Percentiles rank a stretch among this genome's conserved stretches.
Conservation (phyloP, 2,329 filamentous ascomycete species). For the Ophiostoma tasmaniense region DNA sequence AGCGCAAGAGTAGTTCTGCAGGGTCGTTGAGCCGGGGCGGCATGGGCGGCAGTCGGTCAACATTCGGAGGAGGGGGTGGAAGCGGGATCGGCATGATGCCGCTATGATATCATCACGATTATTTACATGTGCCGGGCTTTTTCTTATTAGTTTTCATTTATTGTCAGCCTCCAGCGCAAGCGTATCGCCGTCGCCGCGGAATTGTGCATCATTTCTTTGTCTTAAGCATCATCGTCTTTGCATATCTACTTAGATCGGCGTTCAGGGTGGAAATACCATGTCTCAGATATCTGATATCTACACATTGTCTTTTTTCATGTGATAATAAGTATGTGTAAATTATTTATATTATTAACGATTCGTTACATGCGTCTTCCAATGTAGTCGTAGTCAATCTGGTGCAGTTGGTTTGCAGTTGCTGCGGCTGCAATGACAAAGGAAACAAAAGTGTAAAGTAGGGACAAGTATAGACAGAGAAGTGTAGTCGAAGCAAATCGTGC, state of each 20-base stretch:
- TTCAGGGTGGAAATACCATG: neutral
- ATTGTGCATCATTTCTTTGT: neutral
- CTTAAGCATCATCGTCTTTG: neutral
- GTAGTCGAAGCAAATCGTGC: neutral
- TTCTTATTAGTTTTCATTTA: neutral
- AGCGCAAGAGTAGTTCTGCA: constrained; percentile 6
- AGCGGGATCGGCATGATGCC: constrained; percentile 23
- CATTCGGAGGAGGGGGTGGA: neutral
- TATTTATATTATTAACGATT: neutral
- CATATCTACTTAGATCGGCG: neutral
- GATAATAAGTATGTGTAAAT: neutral
- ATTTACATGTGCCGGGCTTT: neutral
- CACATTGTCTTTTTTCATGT: neutral
- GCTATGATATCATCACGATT: constrained; percentile 14
- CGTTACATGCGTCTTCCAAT: neutral
- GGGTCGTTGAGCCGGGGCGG: constrained; percentile 5
- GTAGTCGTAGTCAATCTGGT: constrained; percentile 4
- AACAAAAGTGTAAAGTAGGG: neutral
- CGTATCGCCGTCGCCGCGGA: neutral
- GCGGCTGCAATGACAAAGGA: constrained; percentile 5
- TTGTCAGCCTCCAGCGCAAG: neutral
- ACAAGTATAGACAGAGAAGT: constrained; percentile 2
- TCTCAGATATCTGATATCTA: neutral
- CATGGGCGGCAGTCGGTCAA: neutral
- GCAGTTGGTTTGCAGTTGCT: constrained; percentile 6